Base-by-base conservation (phyloP, 1,139 yeast genomes). In the Wickerhamomyces sp. region DNA sequence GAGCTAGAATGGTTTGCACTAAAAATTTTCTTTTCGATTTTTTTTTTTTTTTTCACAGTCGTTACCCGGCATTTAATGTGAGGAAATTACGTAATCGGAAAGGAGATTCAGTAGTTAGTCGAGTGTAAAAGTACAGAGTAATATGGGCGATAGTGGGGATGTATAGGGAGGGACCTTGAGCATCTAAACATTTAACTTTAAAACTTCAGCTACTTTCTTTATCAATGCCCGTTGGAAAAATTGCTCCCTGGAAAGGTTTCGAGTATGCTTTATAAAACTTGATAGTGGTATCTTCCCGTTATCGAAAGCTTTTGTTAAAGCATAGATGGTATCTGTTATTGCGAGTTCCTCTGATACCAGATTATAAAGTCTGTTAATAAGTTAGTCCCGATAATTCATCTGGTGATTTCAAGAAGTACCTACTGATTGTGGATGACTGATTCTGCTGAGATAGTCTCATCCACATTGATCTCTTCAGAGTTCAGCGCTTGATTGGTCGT, bases 181-280 rank as follows among this genome's bases (percentile, higher is more conserved):
- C n/a, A n/a, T n/a, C n/a, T n/a, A n/a, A n/a, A n/a, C n/a, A n/a
- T n/a, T n/a, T 1, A 47, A 25, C 10, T 39, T 40, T 5, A 58
- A 42, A 16, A 47, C 35, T 9, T 36, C 33, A 23, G 41, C 31
- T 18, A 70, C 61, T 48, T 70, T 70, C 26, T 55, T 51, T 10
- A 66, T 59, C 39, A 68, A 57, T 12, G 66, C 59, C 41, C 70
- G 60, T 32, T 66, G 60, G 49, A 68, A 47, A 49, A 87, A 88
- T 52, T 84, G 83, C 28, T 86, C 89, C 40, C 96, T 66, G 0
- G 93, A 89, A 22, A 85, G 61, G 21, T 70, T 68, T 41, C 96
- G 60, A 0, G 78, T 71, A 18, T 74, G 67, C 32, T 60, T 70
- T 41, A 79, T 66, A 50, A 82, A 79, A 8, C 57, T 51, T n/a